phyloP scores from a whole-genome alignment of 768 basidiomycete genomes.

The Tephrocybe sp. region DNA sequence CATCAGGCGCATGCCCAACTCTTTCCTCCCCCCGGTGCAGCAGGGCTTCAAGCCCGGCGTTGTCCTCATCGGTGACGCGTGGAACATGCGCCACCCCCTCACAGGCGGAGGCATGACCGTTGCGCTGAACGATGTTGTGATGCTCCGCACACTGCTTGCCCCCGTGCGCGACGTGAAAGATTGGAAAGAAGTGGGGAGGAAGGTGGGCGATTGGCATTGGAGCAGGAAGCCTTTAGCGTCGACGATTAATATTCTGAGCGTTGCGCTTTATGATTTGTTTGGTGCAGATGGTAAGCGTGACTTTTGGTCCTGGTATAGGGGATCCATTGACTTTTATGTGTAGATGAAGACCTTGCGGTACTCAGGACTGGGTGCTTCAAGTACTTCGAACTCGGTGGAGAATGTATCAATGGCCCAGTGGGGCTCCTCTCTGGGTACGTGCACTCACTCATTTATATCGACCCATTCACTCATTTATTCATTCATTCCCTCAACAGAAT shows the following conservation, averaged over 20 bases:
- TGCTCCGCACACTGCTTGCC: constrained; percentile 62
- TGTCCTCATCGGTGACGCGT: constrained; percentile 89
- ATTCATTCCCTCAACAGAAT: neutral
- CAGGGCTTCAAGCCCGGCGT: constrained; percentile 73
- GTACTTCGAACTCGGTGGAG: constrained; percentile 93
- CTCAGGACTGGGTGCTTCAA: constrained; percentile 90
- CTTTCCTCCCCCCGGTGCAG: constrained; percentile 79
- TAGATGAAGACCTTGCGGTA: constrained; percentile 60
- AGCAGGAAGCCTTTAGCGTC: constrained; percentile 75
- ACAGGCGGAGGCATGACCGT: constrained; percentile 99
- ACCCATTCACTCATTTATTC: neutral
- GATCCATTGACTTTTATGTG: neutral
- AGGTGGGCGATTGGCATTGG: constrained; percentile 82
- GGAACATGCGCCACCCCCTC: constrained; percentile 99
- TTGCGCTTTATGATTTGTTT: constrained; percentile 93
- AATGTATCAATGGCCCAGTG: constrained; percentile 85
- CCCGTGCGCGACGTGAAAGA: constrained; percentile 40
- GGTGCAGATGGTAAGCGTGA: constrained; percentile 78
- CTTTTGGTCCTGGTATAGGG: neutral
- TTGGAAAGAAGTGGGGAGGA: constrained; percentile 47
- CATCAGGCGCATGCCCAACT: constrained; percentile 92
- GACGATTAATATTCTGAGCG: constrained; percentile 89
- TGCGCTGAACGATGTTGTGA: constrained; percentile 81
- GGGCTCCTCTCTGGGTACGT: constrained; percentile 84
- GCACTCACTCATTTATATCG: neutral